These are phyloP conservation scores for Ascochyta pisi DNA, from an alignment of 2,329 filamentous ascomycete genomes.

Conservation along the genomic window DNA sequence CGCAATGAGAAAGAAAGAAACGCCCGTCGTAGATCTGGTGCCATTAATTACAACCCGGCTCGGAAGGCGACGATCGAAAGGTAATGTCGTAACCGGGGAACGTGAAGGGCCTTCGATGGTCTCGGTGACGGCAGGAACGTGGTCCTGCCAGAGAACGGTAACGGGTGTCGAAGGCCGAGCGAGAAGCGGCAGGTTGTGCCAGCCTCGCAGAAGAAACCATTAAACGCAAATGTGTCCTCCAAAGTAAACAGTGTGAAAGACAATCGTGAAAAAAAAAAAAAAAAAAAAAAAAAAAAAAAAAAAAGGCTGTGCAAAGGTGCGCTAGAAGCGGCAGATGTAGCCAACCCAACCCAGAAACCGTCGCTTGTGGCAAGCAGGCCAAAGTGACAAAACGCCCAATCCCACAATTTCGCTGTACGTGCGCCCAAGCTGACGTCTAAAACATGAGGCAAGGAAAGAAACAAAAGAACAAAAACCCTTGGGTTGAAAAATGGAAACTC, in stretches of 20 bases:
- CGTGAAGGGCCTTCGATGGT: slow-evolving; percentile 26
- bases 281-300: too few species aligned
- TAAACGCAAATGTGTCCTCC: slow-evolving; percentile 35
- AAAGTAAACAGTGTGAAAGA: slow-evolving; percentile 32
- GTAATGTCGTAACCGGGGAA: slow-evolving; percentile 37
- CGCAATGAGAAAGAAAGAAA: slow-evolving; percentile 32
- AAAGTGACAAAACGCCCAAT: slow-evolving; percentile 38
- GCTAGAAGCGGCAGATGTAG: slow-evolving; percentile 23
- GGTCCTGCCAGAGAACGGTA: slow-evolving; percentile 8
- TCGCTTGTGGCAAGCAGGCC: slow-evolving; percentile 32
- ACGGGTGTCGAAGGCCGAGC: slow-evolving; percentile 17
- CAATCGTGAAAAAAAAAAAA: slow-evolving; percentile 27
- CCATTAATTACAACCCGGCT: slow-evolving; percentile 50
- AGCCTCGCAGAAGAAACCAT: slow-evolving; percentile 39
- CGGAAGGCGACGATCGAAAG: slow-evolving; percentile 35
- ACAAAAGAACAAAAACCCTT: slow-evolving; percentile 22
- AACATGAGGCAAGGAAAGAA: slow-evolving; percentile 37
- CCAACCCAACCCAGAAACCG: slow-evolving; percentile 23
- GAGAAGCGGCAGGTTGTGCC: slow-evolving; percentile 26
- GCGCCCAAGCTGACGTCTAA: slow-evolving; percentile 43
- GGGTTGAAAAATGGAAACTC: slow-evolving; percentile 35
- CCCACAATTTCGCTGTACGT: slow-evolving; percentile 46
- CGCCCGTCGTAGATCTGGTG: slow-evolving; percentile 43
- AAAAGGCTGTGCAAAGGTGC: slow-evolving; percentile 13
- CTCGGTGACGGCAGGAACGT: slow-evolving; percentile 1